A percentile compares a stretch with the other conserved stretches of the same genome.
Evolutionary conservation across 2,329 filamentous ascomycete species (phyloP).

Genomic region (Alternaria brassicae): DNA sequence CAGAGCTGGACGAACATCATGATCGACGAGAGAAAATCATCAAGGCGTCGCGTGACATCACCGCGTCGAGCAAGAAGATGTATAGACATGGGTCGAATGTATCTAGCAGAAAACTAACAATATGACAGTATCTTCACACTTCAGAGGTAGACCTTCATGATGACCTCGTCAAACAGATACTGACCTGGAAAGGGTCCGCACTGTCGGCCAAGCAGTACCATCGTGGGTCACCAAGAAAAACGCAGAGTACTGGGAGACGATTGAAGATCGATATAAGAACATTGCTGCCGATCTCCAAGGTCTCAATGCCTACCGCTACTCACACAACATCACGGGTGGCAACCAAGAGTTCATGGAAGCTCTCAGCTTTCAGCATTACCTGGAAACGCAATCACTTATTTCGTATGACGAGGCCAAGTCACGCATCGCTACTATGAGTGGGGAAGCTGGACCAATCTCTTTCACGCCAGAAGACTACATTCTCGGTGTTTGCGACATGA

Average conservation of each 20-base stretch:
- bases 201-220: constrained; percentile 67
- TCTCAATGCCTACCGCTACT: constrained; percentile 84
- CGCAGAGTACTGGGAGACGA: constrained; percentile 71
- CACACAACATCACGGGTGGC: constrained; percentile 75
- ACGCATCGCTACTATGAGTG: constrained; percentile 48
- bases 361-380: constrained; percentile 85
- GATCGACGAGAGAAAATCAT: constrained; percentile 89
- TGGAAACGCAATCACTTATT: constrained; percentile 78
- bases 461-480: constrained; percentile 86
- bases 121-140: constrained; percentile 75
- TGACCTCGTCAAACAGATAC: constrained; percentile 1
- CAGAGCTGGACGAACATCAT: constrained; percentile 92
- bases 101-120: constrained; percentile 19
- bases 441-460: constrained; percentile 59
- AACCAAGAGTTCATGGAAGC: constrained; percentile 96
- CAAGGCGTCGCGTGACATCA: constrained; percentile 91
- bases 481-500: constrained; percentile 89
- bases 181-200: constrained; percentile 64
- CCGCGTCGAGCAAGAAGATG: constrained; percentile 96
- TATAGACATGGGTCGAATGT: constrained; percentile 52
- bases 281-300: constrained; percentile 77
- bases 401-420: constrained; percentile 65
- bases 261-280: constrained; percentile 70
- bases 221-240: constrained; percentile 73
- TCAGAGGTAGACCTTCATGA: constrained; percentile 65